phyloP scores from a whole-genome alignment of 2,329 filamentous ascomycete species.

The Plenodomus tracheiphilus region DNA sequence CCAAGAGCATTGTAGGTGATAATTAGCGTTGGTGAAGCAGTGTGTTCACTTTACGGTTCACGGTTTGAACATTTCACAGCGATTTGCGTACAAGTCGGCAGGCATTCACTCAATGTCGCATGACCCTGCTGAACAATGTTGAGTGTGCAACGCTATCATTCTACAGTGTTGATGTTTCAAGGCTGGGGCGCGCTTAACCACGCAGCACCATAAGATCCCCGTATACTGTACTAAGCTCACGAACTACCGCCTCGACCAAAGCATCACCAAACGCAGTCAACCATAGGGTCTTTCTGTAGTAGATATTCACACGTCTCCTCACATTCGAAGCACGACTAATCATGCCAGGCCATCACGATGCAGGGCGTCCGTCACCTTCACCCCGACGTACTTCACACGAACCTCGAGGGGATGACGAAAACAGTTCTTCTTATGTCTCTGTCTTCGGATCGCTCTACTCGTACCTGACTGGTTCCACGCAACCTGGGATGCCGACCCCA shows the following conservation, averaged over 20 bases:
- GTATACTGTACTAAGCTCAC: background rate
- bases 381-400: background rate
- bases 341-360: conserved; percentile 3
- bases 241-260: background rate
- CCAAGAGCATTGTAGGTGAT: background rate
- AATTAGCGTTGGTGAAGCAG: background rate
- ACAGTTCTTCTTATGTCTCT: background rate
- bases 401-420: background rate
- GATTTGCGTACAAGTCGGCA: no score
- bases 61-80: no score
- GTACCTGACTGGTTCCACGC: no score
- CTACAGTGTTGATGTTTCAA: background rate
- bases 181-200: background rate
- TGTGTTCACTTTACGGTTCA: background rate
- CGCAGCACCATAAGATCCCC: background rate
- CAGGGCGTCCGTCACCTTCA: background rate
- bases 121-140: background rate
- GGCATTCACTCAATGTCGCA: background rate
- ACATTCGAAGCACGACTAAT: background rate
- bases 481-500: background rate
- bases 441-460: background rate
- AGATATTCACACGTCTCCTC: background rate
- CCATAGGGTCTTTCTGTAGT: background rate
- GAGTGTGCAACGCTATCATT: background rate
- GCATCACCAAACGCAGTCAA: background rate